Conservation (phyloP, 345 rosid species). For the Aurinia saxatilis region DNA sequence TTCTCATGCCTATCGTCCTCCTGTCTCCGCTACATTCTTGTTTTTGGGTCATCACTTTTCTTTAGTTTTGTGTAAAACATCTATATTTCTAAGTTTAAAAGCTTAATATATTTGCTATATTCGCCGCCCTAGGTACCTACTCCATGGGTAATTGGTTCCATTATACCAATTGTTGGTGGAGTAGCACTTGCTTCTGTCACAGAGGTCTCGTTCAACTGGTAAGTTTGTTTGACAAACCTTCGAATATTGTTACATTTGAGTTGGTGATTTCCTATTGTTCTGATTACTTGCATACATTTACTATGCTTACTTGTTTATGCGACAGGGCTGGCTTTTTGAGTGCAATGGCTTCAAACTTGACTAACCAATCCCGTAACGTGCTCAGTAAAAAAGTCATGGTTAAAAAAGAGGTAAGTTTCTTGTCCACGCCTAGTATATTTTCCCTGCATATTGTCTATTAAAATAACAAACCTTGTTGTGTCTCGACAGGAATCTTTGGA, state of each 20-base stretch:
- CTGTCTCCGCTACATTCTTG: no score
- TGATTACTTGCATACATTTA: background rate
- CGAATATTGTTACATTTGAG: background rate
- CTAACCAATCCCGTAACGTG: slow-evolving; percentile 84
- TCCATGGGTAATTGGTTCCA: slow-evolving; percentile 80
- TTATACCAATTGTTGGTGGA: slow-evolving; percentile 89
- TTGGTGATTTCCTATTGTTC: background rate
- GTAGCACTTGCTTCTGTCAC: slow-evolving; percentile 92
- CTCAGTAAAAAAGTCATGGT: slow-evolving; percentile 96
- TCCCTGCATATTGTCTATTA: background rate
- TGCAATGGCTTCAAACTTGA: slow-evolving; percentile 90
- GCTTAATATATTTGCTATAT: background rate
- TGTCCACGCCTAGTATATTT: background rate
- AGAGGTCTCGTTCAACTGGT: slow-evolving; percentile 96
- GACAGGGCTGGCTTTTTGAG: slow-evolving; percentile 84
- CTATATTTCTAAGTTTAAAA: background rate
- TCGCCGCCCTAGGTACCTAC: slow-evolving; percentile 51
- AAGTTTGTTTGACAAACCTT: slow-evolving; percentile 6
- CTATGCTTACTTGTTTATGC: background rate
- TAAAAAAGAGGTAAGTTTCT: slow-evolving; percentile 71
- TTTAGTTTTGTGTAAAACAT: no score
- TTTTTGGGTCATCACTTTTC: no score
- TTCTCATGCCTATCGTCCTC: no score
- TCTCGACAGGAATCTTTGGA: slow-evolving; percentile 77
- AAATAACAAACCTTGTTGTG: background rate